Evolutionary conservation across 2,329 filamentous ascomycete genomes (phyloP), one percentile per base, ranked within the genome.

Genomic region (Peltaster fructicola): DNA sequence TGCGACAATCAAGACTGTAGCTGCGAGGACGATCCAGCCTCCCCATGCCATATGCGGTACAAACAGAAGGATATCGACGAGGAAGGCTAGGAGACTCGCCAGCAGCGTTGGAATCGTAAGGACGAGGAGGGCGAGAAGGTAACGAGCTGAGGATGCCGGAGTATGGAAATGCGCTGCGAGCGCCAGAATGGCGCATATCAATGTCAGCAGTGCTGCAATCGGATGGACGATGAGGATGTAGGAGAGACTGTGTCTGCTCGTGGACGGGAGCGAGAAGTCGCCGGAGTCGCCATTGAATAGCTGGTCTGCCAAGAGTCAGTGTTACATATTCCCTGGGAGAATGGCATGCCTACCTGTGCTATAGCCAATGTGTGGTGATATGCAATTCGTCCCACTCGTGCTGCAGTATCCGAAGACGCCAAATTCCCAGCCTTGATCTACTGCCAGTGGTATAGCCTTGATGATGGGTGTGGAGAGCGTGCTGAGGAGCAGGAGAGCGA

Each of bases 1-100:
- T 13, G 80, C 60, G 25, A 78, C 72, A 24, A 92, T 77, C 27
- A 93, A 57, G 31, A 93, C 75, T 13, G 84, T 90, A 14, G 85
- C 80, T 7, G 72, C 85, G 24, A 95, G 63, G 9, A 93, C 84
- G 38, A 95, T 69, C 63, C 85, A 98, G 31, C 84, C 82, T 35
- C 84, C 88, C 81, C 84, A 95, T 45, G 73, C 69, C 56, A 93
- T 58, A 51, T 95, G 84, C 23, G 88, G 88, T 9, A 93, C 78
- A 47, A 98, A 98, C 12, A 98, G 63, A 16, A 98, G 60, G 14
- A 95, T 79, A 51, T 98, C 88, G 41, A 95, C 73, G 14, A 98
- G 59, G 54, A 95, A 95, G 13, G 84, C 78, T 29, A 92, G 63
- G 2, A 93, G 63, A 22, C 79, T 74, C 36, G 88, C 65, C 15